Base-by-base conservation (phyloP, 2,329 filamentous ascomycete genomes). In the Neurospora sp. region DNA sequence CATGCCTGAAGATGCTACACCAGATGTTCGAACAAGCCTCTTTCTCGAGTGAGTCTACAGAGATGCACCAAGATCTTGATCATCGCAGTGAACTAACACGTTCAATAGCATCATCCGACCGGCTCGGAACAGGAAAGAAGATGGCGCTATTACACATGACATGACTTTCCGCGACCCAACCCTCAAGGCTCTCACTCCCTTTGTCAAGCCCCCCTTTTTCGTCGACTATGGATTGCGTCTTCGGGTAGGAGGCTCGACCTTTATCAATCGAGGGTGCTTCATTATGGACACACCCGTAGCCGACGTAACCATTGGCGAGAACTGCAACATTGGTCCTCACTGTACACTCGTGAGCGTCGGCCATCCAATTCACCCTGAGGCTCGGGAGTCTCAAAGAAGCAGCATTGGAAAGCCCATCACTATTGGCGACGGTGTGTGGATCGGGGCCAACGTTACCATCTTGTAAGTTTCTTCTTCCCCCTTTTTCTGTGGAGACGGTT, bases 391-490 rank as follows among this genome's bases (percentile, higher is more conserved):
- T 6, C 73, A 72, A 69, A 71, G 74, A 37, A 70, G 69, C 37
- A 78, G 77, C 69, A 75, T 75, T 38, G 77, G 77, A 12, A 74
- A 75, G 19, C 74, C 72, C 4, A 77, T 82, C 39, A 75, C 71
- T 1, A 80, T 82, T 66, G 80, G 77, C 1, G 74, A 81, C 46
- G 76, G 80, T 43, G 80, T 80, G 38, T 82, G 80, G 80, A 79
- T 83, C 62, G 80, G 81, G 2, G 78, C 77, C 12, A 76, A 77
- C 19, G 80, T 75, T 8, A 78, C 74, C 2, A 79, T 82, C 41
- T 66, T 82, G 74, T 77, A 52, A 75, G 77, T 74, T 40, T 65
- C 39, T n/a, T 65, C 19, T 12, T 70, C 6, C 52, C 52, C 52
- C 8, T 62, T 62, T 62, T 33, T 17, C 23, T 62, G 52, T 62